These are phyloP conservation scores for Nitzschia sp. DNA, from an alignment of 108 stramenopile species.

Conservation along the genomic window DNA sequence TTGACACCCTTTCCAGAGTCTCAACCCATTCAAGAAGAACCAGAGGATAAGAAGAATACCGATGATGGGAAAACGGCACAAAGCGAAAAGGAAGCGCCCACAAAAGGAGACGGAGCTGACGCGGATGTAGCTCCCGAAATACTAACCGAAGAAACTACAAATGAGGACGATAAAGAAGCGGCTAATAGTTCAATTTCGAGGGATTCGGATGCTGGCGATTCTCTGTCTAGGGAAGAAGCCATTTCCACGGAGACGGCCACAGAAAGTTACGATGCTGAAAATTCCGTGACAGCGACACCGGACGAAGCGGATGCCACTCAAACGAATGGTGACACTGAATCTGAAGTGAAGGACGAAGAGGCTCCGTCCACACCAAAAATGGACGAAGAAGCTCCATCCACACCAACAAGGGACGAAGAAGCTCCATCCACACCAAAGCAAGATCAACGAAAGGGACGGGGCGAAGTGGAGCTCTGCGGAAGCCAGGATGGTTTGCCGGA, in stretches of 20 bases:
- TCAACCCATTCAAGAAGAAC: constrained; percentile 9
- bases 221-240: too few species aligned
- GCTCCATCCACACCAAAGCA: neutral
- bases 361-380: neutral
- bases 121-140: neutral
- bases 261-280: neutral
- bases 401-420: too few species aligned
- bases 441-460: neutral
- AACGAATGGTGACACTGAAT: too few species aligned
- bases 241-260: neutral
- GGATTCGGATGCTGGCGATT: too few species aligned
- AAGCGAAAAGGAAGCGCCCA: neutral
- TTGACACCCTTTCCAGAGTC: constrained; percentile 16
- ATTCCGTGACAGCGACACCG: neutral
- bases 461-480: neutral
- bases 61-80: constrained; percentile 1
- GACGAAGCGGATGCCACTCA: neutral
- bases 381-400: neutral
- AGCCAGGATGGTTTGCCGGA: constrained; percentile 10
- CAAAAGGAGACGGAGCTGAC: neutral
- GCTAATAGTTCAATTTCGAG: neutral
- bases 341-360: too few species aligned
- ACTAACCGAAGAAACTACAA: neutral
- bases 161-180: neutral
- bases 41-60: neutral